phyloP scores from a whole-genome alignment of 1,284 basidiomycete genomes.

The Abortiporus biennis region DNA sequence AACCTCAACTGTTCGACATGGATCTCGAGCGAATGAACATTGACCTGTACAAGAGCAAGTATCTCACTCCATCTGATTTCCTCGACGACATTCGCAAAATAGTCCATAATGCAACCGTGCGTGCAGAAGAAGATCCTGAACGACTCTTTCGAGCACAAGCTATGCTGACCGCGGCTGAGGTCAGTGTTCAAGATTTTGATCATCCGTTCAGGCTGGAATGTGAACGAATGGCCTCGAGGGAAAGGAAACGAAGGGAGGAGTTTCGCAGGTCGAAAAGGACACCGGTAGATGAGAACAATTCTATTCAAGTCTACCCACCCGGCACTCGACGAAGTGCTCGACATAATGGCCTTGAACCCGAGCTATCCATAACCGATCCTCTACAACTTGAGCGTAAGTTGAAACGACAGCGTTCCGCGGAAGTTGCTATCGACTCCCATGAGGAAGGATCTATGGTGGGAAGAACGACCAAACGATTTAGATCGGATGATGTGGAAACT shows the following conservation, averaged over 20 bases:
- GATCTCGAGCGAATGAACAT: constrained; percentile 90
- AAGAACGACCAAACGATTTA: no score
- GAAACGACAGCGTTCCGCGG: constrained; percentile 66
- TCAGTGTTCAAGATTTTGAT: constrained; percentile 90
- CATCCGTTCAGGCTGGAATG: constrained; percentile 79
- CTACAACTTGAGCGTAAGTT: constrained; percentile 63
- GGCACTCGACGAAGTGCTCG: constrained; percentile 62
- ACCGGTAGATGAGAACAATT: constrained; percentile 20
- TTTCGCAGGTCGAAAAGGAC: constrained; percentile 44
- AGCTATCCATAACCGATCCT: constrained; percentile 66
- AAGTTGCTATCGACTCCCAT: constrained; percentile 48
- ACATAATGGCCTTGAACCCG: constrained; percentile 64
- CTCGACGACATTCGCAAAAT: constrained; percentile 87
- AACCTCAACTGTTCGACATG: constrained; percentile 61
- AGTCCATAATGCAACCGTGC: constrained; percentile 78
- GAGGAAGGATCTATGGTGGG: no score
- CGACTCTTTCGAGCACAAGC: constrained; percentile 79
- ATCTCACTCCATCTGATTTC: constrained; percentile 86
- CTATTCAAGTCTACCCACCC: constrained; percentile 28
- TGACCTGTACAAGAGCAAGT: constrained; percentile 82
- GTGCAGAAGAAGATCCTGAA: constrained; percentile 66
- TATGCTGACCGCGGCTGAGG: constrained; percentile 83
- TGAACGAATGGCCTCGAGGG: constrained; percentile 80
- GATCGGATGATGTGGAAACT: no score
- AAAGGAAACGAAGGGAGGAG: constrained; percentile 64